Evolutionary conservation across 1,284 basidiomycete species (phyloP).

Genomic region (Marasmius tenuissimus): DNA sequence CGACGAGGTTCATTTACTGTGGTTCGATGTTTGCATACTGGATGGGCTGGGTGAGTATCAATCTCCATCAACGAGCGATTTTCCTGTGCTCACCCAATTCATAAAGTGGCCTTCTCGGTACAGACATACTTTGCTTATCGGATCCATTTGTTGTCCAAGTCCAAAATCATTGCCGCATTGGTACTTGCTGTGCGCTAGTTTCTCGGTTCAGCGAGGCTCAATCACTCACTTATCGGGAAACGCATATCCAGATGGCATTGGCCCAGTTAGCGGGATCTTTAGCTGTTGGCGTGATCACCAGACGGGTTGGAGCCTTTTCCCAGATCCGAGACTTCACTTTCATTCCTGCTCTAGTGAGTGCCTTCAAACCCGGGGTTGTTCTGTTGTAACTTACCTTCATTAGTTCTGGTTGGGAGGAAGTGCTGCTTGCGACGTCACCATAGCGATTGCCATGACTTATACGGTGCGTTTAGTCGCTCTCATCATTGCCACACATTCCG

Average conservation of each 20-base stretch:
- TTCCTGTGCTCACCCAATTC: background rate
- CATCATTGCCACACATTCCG: background rate
- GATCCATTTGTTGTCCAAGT: background rate
- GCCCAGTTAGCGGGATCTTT: background rate
- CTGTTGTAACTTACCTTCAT: background rate
- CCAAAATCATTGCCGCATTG: background rate
- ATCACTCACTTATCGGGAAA: background rate
- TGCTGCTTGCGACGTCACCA: conserved; percentile 21
- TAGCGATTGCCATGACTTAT: conserved; percentile 22
- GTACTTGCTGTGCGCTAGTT: background rate
- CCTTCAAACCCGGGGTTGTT: background rate
- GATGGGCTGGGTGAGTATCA: background rate
- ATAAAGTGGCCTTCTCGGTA: background rate
- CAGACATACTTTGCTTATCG: background rate
- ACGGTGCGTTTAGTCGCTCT: conserved; percentile 11
- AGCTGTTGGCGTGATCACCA: background rate
- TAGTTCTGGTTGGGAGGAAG: conserved; percentile 25
- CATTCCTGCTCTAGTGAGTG: background rate
- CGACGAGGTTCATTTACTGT: background rate
- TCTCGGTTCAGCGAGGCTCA: background rate
- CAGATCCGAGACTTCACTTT: background rate
- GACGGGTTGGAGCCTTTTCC: background rate
- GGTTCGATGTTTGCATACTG: background rate
- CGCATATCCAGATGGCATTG: background rate
- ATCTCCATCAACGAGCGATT: background rate